phyloP scores from a whole-genome alignment of 768 basidiomycete species.

The Phallus indusiatus region DNA sequence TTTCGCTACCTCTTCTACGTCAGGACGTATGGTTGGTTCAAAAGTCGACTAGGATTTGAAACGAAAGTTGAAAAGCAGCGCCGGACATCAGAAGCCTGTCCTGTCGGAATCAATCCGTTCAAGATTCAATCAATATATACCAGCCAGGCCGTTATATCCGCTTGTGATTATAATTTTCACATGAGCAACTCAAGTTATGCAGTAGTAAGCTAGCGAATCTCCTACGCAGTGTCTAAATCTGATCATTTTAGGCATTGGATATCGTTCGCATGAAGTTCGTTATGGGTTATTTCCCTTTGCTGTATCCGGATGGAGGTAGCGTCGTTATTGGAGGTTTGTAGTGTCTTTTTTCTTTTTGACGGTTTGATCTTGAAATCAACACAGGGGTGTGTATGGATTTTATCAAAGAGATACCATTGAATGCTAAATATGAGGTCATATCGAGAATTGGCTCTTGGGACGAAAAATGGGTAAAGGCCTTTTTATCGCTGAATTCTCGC shows the following conservation, averaged over 20 bases:
- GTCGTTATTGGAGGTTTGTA: slow-evolving; percentile 40
- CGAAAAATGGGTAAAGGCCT: slow-evolving; percentile 73
- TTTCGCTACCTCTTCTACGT: slow-evolving; percentile 37
- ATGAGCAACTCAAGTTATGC: slow-evolving; percentile 77
- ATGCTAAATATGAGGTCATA: slow-evolving; percentile 53
- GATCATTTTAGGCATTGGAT: slow-evolving; percentile 22
- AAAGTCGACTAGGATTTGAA: neutral
- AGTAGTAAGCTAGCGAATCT: slow-evolving; percentile 53
- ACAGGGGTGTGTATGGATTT: slow-evolving; percentile 61
- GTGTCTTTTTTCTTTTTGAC: neutral
- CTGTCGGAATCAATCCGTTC: slow-evolving; percentile 51
- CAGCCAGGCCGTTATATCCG: slow-evolving; percentile 56
- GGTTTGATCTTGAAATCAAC: slow-evolving; percentile 29
- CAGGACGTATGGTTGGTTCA: slow-evolving; percentile 15
- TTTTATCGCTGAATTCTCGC: too few species aligned
- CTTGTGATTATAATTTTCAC: slow-evolving; percentile 65
- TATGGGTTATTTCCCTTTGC: slow-evolving; percentile 43
- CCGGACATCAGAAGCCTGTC: slow-evolving; percentile 18
- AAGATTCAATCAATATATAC: slow-evolving; percentile 30
- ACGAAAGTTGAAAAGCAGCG: neutral
- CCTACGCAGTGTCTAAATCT: too few species aligned
- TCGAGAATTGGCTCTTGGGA: slow-evolving; percentile 56
- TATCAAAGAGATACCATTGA: slow-evolving; percentile 59
- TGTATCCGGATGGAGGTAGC: slow-evolving; percentile 52
- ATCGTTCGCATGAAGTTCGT: slow-evolving; percentile 35